These are phyloP conservation scores for Hypoxylon sp. DNA, from an alignment of 2,329 filamentous ascomycete species.

Conservation along the genomic window DNA sequence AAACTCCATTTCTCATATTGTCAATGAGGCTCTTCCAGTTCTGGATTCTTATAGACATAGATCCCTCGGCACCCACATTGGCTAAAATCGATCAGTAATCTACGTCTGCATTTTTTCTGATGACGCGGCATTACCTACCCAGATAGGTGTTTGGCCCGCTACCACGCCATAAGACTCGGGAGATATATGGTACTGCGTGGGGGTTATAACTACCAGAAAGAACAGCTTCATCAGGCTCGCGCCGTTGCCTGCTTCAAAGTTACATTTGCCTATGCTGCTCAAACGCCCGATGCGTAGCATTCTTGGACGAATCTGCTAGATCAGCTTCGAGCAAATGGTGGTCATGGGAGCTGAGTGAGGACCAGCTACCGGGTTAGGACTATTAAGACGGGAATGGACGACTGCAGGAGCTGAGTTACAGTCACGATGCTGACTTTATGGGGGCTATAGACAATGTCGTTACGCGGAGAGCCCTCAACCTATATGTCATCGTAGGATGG, in stretches of 20 bases:
- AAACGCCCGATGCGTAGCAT: conserved; percentile 1
- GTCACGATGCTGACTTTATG: neutral
- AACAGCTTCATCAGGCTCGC: neutral
- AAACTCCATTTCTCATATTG: neutral
- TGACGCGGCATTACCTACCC: neutral
- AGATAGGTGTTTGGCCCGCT: neutral
- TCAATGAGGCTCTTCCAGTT: neutral
- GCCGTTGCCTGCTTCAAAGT: neutral
- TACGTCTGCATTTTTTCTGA: neutral
- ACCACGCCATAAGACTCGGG: neutral
- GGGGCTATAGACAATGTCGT: neutral
- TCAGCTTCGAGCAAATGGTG: neutral
- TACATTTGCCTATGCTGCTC: neutral
- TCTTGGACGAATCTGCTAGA: neutral
- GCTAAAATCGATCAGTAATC: neutral
- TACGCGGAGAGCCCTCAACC: neutral
- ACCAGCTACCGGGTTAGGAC: neutral
- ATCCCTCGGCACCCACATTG: neutral
- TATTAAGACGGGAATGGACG: neutral
- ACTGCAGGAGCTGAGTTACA: neutral
- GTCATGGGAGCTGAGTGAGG: neutral
- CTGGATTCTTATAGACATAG: neutral
- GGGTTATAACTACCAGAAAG: neutral
- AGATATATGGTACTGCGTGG: neutral
- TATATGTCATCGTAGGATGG: too few relatives aligned